Percentiles rank a stretch among this genome's conserved stretches.
These are phyloP conservation scores for Lolium rigidum DNA, from an alignment of 176 grass and related monocot species.

Conservation along the genomic window DNA sequence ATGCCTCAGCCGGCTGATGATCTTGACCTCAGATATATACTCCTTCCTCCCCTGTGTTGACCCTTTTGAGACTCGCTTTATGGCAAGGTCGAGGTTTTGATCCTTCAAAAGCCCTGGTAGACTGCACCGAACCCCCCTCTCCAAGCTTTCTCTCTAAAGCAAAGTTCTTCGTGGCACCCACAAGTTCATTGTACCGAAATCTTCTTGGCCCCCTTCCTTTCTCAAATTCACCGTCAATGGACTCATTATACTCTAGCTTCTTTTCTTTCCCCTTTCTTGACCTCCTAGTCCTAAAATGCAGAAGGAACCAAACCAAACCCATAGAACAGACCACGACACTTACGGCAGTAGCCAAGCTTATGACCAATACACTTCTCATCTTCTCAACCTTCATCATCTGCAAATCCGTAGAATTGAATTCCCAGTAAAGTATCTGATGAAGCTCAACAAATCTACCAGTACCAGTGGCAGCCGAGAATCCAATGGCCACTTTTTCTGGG, in stretches of 20 bases:
- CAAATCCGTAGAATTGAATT: constrained; percentile 62
- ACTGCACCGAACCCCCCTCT: constrained; percentile 76
- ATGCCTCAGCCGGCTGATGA: constrained; percentile 74
- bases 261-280: constrained; percentile 33
- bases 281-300: constrained; percentile 41
- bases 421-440: constrained; percentile 71
- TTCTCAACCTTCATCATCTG: constrained; percentile 43
- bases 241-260: constrained; percentile 34
- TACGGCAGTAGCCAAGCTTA: constrained; percentile 26
- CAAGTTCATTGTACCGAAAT: constrained; percentile 57
- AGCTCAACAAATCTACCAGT: constrained; percentile 50
- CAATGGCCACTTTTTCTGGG: constrained; percentile 50
- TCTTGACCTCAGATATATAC: constrained; percentile 81
- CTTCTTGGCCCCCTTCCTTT: constrained; percentile 63
- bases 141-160: constrained; percentile 68
- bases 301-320: constrained; percentile 46
- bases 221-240: constrained; percentile 57
- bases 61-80: constrained; percentile 70
- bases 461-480: constrained; percentile 69
- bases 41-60: constrained; percentile 71
- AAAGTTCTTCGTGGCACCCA: constrained; percentile 50
- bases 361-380: constrained; percentile 36
- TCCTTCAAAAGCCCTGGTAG: constrained; percentile 59
- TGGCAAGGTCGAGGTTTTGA: constrained; percentile 56
- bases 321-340: constrained; percentile 27